These are phyloP conservation scores for Calonectria multiphialidica DNA, from an alignment of 2,329 filamentous ascomycete species.

Conservation along the genomic window DNA sequence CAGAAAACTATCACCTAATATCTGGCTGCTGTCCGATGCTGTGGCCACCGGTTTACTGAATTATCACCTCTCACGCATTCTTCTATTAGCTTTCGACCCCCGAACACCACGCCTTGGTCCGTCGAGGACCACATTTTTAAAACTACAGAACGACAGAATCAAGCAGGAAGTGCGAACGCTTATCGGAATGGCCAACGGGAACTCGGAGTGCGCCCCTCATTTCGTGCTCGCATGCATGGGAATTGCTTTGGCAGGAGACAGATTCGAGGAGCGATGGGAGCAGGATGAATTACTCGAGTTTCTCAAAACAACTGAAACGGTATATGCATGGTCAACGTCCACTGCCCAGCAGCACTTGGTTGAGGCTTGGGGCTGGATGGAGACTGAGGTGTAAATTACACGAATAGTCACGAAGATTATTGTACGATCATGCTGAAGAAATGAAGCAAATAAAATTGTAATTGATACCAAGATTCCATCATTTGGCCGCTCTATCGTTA, in stretches of 20 bases:
- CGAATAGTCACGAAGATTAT: neutral
- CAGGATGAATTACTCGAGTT: constrained; percentile 51
- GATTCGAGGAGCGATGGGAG: constrained; percentile 50
- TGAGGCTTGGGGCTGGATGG: constrained; percentile 37
- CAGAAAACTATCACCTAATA: constrained; percentile 20
- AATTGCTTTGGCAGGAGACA: constrained; percentile 47
- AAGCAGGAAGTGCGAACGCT: constrained; percentile 31
- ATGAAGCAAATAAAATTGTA: neutral
- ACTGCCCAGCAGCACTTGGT: constrained; percentile 32
- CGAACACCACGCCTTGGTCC: constrained; percentile 31
- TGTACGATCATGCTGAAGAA: neutral
- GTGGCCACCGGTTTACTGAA: constrained; percentile 34
- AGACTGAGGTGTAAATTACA: constrained; percentile 27
- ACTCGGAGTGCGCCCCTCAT: constrained; percentile 7
- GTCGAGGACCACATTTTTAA: neutral
- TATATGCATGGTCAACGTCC: constrained; percentile 33
- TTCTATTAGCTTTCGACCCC: constrained; percentile 34
- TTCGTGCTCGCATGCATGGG: constrained; percentile 31
- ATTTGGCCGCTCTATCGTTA: neutral
- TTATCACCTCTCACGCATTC: constrained; percentile 34
- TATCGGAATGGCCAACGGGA: constrained; percentile 33
- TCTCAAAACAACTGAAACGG: constrained; percentile 43
- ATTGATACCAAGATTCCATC: neutral
- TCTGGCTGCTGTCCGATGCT: constrained; percentile 31
- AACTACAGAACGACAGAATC: constrained; percentile 31